A percentile compares a stretch with the other conserved stretches of the same genome.
Conservation (phyloP, 208 protist species). For the Strigomonas culicis region DNA sequence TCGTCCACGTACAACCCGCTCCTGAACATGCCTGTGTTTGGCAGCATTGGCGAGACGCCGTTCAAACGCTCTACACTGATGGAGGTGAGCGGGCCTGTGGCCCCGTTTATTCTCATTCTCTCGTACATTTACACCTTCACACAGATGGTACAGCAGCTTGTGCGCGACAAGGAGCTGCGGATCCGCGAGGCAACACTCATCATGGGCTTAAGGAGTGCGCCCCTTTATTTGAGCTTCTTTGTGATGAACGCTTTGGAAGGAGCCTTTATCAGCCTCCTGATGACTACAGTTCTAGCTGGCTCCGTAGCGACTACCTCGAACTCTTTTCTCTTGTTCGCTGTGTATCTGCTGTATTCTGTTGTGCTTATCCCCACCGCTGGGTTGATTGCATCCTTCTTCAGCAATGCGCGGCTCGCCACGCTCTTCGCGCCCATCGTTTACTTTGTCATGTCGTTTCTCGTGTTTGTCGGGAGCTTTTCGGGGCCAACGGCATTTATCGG, state of each 20-base stretch:
- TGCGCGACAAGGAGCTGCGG: conserved; percentile 69
- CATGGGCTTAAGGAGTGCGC: conserved; percentile 58
- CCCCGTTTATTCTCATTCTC: conserved; percentile 48
- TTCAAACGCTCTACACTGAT: neutral
- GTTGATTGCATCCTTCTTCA: conserved; percentile 45
- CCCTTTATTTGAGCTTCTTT: conserved; percentile 45
- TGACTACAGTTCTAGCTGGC: conserved; percentile 18
- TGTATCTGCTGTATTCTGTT: conserved; percentile 40
- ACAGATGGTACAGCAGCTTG: conserved; percentile 41
- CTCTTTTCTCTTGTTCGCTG: conserved; percentile 56
- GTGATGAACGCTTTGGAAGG: conserved; percentile 21
- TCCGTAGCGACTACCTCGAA: conserved; percentile 25
- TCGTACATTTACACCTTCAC: conserved; percentile 65
- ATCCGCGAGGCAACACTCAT: conserved; percentile 73
- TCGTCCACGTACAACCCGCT: conserved; percentile 5
- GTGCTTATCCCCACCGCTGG: conserved; percentile 29
- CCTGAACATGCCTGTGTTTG: neutral
- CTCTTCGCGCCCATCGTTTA: conserved; percentile 46
- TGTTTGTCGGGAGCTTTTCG: conserved; percentile 30
- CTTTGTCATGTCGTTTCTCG: conserved; percentile 32
- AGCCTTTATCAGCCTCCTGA: conserved; percentile 19
- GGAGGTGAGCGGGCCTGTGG: conserved; percentile 2
- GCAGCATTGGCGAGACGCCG: neutral
- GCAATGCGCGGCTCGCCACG: conserved; percentile 36
- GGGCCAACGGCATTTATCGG: conserved; percentile 10